These are phyloP conservation scores for Parathielavia appendiculata DNA, from an alignment of 495 filamentous ascomycete species.

Conservation along the genomic window DNA sequence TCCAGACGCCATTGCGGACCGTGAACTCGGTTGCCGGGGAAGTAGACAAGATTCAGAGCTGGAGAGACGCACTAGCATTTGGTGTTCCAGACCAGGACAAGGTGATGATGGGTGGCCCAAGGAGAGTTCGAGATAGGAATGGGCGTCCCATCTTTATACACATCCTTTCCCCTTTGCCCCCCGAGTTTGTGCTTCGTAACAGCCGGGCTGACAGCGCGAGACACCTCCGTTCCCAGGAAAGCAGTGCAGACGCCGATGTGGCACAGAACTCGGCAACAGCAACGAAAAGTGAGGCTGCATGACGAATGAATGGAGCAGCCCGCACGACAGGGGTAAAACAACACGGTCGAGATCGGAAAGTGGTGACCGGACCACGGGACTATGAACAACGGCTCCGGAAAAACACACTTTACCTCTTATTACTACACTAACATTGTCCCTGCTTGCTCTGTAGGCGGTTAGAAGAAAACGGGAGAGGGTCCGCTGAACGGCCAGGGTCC, in stretches of 20 bases:
- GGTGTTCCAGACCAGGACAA: not conserved
- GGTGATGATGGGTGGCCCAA: not conserved
- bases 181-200: not conserved
- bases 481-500: not conserved
- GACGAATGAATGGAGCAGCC: not conserved
- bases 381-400: not conserved
- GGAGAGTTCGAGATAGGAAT: not conserved
- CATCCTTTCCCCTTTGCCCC: not conserved
- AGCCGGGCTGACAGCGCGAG: not conserved
- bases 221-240: not conserved
- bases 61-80: slow-evolving; percentile 21
- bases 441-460: not conserved
- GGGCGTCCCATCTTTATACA: slow-evolving; percentile 11
- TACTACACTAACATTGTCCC: not conserved
- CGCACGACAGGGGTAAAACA: not conserved
- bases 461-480: not conserved
- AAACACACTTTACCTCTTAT: not conserved
- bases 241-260: not conserved
- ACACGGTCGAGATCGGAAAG: not conserved
- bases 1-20: slow-evolving; percentile 20
- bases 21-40: not conserved
- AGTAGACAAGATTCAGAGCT: not conserved
- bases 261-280: not conserved
- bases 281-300: slow-evolving; percentile 14
- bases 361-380: not conserved